These are phyloP conservation scores for Nicotiana noctiflora DNA, from an alignment of 257 asterid genomes.

Conservation along the genomic window DNA sequence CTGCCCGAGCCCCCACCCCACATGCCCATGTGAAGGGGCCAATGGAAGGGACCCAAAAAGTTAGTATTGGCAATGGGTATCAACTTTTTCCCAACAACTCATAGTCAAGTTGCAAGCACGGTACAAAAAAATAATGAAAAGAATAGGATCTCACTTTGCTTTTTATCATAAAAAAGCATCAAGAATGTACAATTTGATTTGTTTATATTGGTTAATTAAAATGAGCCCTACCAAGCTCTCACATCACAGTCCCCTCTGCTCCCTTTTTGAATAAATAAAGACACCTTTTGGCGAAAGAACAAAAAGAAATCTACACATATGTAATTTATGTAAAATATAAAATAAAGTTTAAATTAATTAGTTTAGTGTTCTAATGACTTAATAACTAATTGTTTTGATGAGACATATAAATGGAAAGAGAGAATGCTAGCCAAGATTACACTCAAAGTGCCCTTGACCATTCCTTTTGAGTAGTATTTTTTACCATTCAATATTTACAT, in stretches of 20 bases:
- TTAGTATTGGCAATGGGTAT: constrained; percentile 33
- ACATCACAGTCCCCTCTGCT: not conserved
- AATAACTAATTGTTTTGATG: too few relatives aligned
- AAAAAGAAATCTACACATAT: not conserved
- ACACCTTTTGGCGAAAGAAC: not conserved
- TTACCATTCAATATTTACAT: constrained; percentile 18
- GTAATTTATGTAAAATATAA: not conserved
- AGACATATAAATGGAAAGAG: not conserved
- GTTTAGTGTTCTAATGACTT: not conserved
- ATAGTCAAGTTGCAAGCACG: constrained; percentile 19
- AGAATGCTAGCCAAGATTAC: constrained; percentile 25
- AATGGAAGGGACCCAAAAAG: not conserved
- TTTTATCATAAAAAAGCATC: constrained; percentile 5
- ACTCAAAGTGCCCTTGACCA: constrained; percentile 38
- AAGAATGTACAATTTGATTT: constrained; percentile 12
- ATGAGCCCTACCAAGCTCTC: constrained; percentile 27
- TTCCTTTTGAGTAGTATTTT: constrained; percentile 11
- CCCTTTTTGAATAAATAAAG: constrained; percentile 1
- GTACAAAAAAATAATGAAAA: not conserved
- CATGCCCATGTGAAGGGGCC: not conserved
- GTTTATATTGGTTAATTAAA: constrained; percentile 35
- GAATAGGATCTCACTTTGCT: constrained; percentile 21
- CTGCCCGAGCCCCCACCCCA: not conserved
- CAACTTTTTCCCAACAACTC: constrained; percentile 31
- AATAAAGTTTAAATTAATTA: not conserved